Conservation (phyloP, 306 rosid species). For the Morella rubra region DNA sequence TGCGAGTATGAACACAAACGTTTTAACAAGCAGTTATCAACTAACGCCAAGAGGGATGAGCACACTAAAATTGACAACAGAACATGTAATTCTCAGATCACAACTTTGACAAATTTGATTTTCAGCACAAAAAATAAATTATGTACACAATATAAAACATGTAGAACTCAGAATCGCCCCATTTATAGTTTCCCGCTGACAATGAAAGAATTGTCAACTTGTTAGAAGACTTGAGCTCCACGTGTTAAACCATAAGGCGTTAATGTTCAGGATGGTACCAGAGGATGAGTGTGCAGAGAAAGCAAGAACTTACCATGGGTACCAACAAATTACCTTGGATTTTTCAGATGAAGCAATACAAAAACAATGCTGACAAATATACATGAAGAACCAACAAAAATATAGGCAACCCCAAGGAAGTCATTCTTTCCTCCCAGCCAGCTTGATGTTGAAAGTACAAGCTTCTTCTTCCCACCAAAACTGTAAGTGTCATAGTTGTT, state of each 20-base stretch:
- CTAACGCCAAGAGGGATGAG: background rate
- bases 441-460: slow-evolving; percentile 81
- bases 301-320: background rate
- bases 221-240: background rate
- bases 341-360: slow-evolving; percentile 75
- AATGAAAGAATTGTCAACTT: background rate
- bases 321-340: slow-evolving; percentile 53
- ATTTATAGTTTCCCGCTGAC: background rate
- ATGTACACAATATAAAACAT: background rate
- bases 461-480: slow-evolving; percentile 88
- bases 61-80: background rate
- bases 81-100: background rate
- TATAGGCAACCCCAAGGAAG: slow-evolving; percentile 81
- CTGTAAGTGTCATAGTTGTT: slow-evolving; percentile 91
- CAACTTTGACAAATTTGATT: too few species aligned
- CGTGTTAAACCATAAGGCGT: background rate
- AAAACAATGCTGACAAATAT: slow-evolving; percentile 66
- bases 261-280: background rate
- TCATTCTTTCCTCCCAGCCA: slow-evolving; percentile 96
- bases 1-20: too few species aligned
- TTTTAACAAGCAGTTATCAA: background rate
- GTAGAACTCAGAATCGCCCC: background rate
- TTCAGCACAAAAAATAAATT: background rate
- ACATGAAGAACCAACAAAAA: slow-evolving; percentile 66
- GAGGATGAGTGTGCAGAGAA: background rate